Percentiles rank a stretch among this genome's conserved stretches.
These are phyloP conservation scores for Penicillium parvum DNA, from an alignment of 495 filamentous ascomycete species.

Conservation along the genomic window DNA sequence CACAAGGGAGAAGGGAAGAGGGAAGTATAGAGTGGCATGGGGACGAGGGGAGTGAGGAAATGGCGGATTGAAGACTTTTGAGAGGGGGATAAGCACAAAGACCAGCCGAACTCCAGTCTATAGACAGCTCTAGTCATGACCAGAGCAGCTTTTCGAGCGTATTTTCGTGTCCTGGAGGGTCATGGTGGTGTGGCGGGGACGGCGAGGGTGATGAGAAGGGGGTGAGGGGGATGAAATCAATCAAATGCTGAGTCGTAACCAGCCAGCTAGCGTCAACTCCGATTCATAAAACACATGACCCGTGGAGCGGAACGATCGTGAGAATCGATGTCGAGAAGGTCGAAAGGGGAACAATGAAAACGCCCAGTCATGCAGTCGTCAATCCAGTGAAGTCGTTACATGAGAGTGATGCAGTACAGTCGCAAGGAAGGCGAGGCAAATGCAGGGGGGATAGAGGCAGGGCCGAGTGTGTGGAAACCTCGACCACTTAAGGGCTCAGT, in stretches of 20 bases:
- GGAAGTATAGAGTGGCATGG: neutral
- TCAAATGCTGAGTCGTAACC: slow-evolving; percentile 29
- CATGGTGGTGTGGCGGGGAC: slow-evolving; percentile 1
- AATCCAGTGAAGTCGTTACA: slow-evolving; percentile 46
- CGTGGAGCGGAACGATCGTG: slow-evolving; percentile 23
- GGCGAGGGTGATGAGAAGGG: neutral
- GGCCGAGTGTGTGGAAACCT: slow-evolving; percentile 1
- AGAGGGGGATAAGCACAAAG: slow-evolving; percentile 5
- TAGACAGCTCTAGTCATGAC: slow-evolving; percentile 1
- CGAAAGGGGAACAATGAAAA: slow-evolving; percentile 28
- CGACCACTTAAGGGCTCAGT: slow-evolving; percentile 36
- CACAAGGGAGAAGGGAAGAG: neutral
- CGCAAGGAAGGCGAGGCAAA: slow-evolving; percentile 27
- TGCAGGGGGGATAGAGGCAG: slow-evolving; percentile 11
- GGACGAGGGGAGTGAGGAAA: too few relatives aligned
- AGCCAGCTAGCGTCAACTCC: slow-evolving; percentile 38
- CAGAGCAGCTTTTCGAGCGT: neutral
- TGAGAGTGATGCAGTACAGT: slow-evolving; percentile 36
- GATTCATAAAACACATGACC: slow-evolving; percentile 28
- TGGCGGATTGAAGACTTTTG: too few relatives aligned
- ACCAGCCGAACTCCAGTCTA: slow-evolving; percentile 15
- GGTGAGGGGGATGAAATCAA: slow-evolving; percentile 6
- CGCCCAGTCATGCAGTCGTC: slow-evolving; percentile 49
- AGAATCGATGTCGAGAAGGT: slow-evolving; percentile 18
- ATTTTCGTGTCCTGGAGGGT: slow-evolving; percentile 10